These are phyloP conservation scores for Globisporangium solare DNA, from an alignment of 352 stramenopile genomes.

Conservation along the genomic window DNA sequence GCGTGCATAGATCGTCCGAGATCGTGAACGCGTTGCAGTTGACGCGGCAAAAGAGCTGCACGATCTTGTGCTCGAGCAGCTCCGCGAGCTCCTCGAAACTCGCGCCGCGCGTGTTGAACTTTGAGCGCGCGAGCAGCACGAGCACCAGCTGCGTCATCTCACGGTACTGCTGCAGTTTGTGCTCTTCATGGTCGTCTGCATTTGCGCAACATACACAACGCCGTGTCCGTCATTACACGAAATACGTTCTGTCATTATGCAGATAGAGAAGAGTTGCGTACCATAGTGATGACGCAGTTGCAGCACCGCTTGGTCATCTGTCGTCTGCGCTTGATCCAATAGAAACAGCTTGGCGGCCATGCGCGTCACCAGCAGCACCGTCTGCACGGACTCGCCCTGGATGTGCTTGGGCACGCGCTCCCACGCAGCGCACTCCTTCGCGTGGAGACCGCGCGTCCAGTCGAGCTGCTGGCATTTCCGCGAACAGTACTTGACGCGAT, in stretches of 20 bases:
- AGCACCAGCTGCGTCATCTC: conserved; percentile 66
- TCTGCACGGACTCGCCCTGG: conserved; percentile 20
- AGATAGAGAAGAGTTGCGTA: conserved; percentile 11
- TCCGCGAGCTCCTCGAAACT: conserved; percentile 26
- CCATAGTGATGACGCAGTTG: conserved; percentile 40
- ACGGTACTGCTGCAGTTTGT: conserved; percentile 33
- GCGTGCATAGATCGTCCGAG: conserved; percentile 35
- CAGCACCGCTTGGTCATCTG: conserved; percentile 20
- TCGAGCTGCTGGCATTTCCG: conserved; percentile 59
- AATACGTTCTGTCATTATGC: not conserved
- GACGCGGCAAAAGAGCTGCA: conserved; percentile 59
- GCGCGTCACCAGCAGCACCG: conserved; percentile 49
- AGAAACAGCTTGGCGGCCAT: conserved; percentile 31
- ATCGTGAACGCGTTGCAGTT: conserved; percentile 84
- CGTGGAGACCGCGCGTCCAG: conserved; percentile 39
- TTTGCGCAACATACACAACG: not conserved
- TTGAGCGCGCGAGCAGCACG: conserved; percentile 43
- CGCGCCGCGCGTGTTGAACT: conserved; percentile 16
- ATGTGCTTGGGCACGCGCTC: conserved; percentile 21
- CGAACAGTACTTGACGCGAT: conserved; percentile 59
- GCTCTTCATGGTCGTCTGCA: conserved; percentile 32
- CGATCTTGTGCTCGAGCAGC: conserved; percentile 25
- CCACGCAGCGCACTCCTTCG: conserved; percentile 48
- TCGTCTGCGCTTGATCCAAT: not conserved
- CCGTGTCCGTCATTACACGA: conserved; percentile 1